Percentiles rank a stretch among this genome's conserved stretches.
These are phyloP conservation scores for Talaromyces pinophilus DNA, from an alignment of 2,329 filamentous ascomycete species.

Conservation along the genomic window DNA sequence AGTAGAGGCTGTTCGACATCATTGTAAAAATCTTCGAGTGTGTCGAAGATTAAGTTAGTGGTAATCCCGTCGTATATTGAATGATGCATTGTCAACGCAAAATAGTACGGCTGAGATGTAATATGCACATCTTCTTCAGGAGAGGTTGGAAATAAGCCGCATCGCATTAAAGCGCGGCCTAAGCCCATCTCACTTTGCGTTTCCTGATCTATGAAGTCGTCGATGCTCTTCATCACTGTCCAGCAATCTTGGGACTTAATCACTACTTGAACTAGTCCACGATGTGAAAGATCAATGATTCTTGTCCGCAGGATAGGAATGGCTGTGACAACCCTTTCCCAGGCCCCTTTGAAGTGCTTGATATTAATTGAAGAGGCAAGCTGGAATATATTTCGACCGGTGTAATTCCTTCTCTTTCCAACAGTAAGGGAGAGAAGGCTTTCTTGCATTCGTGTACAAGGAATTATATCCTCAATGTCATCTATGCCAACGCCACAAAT, in stretches of 20 bases:
- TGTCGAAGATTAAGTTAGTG: slow-evolving; percentile 5
- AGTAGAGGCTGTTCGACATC: not conserved
- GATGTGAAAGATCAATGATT: slow-evolving; percentile 30
- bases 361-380: not conserved
- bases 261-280: slow-evolving; percentile 30
- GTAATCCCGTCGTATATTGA: slow-evolving; percentile 19
- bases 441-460: slow-evolving; percentile 45
- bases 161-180: slow-evolving; percentile 2
- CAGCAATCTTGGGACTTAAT: slow-evolving; percentile 25
- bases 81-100: slow-evolving; percentile 21
- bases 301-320: slow-evolving; percentile 46
- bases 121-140: not conserved
- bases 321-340: slow-evolving; percentile 26
- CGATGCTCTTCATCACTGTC: slow-evolving; percentile 18
- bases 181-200: slow-evolving; percentile 17
- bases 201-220: slow-evolving; percentile 19
- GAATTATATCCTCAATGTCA: slow-evolving; percentile 43
- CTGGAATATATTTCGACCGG: not conserved
- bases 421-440: slow-evolving; percentile 33
- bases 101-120: not conserved
- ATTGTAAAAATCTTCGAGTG: slow-evolving; percentile 1
- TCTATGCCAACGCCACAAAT: slow-evolving; percentile 23
- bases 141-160: not conserved
- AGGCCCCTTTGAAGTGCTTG: not conserved
- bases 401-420: slow-evolving; percentile 55